These are phyloP conservation scores for Boletellus emodensis DNA, from an alignment of 768 basidiomycete species.

Conservation along the genomic window DNA sequence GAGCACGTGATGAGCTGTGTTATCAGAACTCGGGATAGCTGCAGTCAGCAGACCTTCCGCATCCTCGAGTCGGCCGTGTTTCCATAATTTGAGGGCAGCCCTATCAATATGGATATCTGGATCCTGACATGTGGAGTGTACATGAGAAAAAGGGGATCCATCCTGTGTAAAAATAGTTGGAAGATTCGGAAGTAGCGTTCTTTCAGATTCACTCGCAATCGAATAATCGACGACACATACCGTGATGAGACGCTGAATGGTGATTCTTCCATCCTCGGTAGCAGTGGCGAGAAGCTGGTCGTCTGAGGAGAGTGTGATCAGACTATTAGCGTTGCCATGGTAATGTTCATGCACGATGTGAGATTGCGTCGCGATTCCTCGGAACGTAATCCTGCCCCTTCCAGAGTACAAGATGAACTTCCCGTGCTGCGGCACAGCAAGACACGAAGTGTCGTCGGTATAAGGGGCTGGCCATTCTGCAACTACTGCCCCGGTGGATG, in stretches of 20 bases:
- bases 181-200: no score
- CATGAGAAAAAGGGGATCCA: background rate
- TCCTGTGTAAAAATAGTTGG: background rate
- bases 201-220: no score
- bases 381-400: background rate
- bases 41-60: no score
- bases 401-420: background rate
- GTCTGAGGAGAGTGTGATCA: background rate
- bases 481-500: background rate
- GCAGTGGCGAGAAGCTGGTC: background rate
- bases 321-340: background rate
- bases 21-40: no score
- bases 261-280: background rate
- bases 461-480: background rate
- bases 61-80: no score
- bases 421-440: constrained; percentile 2
- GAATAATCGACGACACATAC: background rate
- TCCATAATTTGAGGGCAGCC: no score
- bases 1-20: no score
- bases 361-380: no score
- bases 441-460: background rate
- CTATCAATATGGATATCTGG: no score
- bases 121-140: background rate
- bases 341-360: no score
- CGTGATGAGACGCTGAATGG: background rate